These are phyloP conservation scores for Aspergillus glaucus DNA, from an alignment of 2,329 filamentous ascomycete species.

Conservation along the genomic window DNA sequence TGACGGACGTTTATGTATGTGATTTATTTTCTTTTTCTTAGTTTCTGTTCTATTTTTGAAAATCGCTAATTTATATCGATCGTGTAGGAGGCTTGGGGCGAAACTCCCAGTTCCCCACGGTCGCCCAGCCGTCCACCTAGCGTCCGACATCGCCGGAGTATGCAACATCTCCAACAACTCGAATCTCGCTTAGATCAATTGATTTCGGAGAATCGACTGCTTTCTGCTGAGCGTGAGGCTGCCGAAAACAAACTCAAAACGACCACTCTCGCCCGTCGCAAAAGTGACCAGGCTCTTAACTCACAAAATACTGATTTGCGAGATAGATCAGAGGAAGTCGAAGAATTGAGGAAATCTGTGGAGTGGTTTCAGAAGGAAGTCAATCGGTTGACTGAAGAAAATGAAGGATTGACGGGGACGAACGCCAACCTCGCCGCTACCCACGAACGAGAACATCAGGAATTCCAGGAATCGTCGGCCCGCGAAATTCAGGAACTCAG, in stretches of 20 bases:
- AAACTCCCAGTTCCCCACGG: slow-evolving; percentile 74
- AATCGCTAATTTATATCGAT: slow-evolving; percentile 17
- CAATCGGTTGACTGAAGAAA: slow-evolving; percentile 71
- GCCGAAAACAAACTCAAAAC: slow-evolving; percentile 61
- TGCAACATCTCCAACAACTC: slow-evolving; percentile 86
- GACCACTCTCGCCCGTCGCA: slow-evolving; percentile 48
- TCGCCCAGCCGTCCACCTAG: slow-evolving; percentile 92
- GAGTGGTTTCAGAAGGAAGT: slow-evolving; percentile 78
- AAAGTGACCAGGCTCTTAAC: slow-evolving; percentile 53
- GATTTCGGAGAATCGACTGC: slow-evolving; percentile 71
- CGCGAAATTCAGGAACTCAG: slow-evolving; percentile 65
- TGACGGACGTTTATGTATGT: slow-evolving; percentile 93
- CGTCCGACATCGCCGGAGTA: slow-evolving; percentile 94
- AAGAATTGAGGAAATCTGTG: slow-evolving; percentile 69
- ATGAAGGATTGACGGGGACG: slow-evolving; percentile 69
- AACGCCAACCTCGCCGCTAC: slow-evolving; percentile 71
- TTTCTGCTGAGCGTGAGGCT: slow-evolving; percentile 65
- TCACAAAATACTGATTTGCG: slow-evolving; percentile 64
- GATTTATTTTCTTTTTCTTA: slow-evolving; percentile 13
- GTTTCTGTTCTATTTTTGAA: slow-evolving; percentile 14
- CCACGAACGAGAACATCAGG: slow-evolving; percentile 63
- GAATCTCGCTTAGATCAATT: slow-evolving; percentile 80
- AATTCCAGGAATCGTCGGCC: slow-evolving; percentile 56
- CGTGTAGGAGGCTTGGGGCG: slow-evolving; percentile 81
- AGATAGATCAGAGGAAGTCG: slow-evolving; percentile 82